Evolutionary conservation across 129 eudicot genomes (phyloP), one percentile per base, ranked within the genome.

Genomic region (Flaveria sonorensis): DNA sequence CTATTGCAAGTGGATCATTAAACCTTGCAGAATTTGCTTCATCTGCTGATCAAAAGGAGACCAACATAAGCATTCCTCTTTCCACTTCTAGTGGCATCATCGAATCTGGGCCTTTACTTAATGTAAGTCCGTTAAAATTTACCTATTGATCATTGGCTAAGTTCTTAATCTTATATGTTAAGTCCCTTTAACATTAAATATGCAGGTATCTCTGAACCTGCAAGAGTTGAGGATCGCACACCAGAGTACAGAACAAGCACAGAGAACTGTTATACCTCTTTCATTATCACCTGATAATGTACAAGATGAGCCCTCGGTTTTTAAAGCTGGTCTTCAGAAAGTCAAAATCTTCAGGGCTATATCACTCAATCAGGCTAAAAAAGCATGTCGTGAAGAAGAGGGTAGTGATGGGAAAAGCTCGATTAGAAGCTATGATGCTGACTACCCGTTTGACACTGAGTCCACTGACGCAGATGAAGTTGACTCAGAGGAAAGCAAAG

Each of bases 351-450:
- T 87, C 73, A 82, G 81, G 68, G 92, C 80, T 5, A 76, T 83
- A 71, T 86, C 92, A 46, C 52, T 64, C 10, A 79, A 81, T 57
- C 78, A 72, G 56, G 51, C 78, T 18, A 92, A 87, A 77, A 92
- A 82, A 71, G 59, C 88, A 21, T 50, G 77, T 51, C 86, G 36
- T 59, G 97, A 86, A 64, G 90, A 87, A 64, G 96, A 83, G 32
- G 82, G 90, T 14, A 89, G 92, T 79, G 96, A 89, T 70, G 89
- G 92, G 24, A 89, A 82, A 75, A 82, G 83, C 81, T 87, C 92
- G 1, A 65, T 75, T 56, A 87, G 86, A 80, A 88, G 93, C 52
- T 89, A 85, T 59, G 87, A 86, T 74, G 83, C 86, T 11, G 89
- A 82, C 30, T 83, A 85, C 84, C 89, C 86, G 5, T 82, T 84